Conservation (phyloP, 1,284 basidiomycete genomes). For the Stygiomarasmius scandens region DNA sequence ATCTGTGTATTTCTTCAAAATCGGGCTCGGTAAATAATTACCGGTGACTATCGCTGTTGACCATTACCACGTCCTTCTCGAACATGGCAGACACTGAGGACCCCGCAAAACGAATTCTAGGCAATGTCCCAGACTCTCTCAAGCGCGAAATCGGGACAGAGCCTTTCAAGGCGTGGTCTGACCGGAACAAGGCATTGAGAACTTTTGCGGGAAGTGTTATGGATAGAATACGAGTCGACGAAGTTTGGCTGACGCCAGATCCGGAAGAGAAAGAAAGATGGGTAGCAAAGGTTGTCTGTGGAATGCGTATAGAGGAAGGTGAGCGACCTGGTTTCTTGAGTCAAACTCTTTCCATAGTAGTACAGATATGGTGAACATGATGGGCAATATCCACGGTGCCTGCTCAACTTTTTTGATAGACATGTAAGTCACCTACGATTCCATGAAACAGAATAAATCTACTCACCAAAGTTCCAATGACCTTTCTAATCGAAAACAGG, state of each 20-base stretch:
- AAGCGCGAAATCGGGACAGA: neutral
- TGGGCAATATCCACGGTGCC: conserved; percentile 51
- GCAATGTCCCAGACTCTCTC: neutral
- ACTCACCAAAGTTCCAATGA: no score
- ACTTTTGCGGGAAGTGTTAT: neutral
- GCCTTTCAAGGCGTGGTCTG: neutral
- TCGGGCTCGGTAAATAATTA: neutral
- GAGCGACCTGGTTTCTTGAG: neutral
- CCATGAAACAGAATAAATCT: neutral
- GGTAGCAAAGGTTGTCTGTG: neutral
- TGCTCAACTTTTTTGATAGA: conserved; percentile 56
- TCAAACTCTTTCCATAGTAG: no score
- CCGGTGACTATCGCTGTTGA: neutral
- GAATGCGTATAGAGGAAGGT: neutral
- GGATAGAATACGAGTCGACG: neutral
- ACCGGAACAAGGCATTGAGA: neutral
- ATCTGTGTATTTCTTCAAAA: no score
- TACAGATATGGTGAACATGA: conserved; percentile 54
- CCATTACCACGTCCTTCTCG: neutral
- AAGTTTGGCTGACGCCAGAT: neutral
- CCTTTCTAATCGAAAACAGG: conserved; percentile 27
- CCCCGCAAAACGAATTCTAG: neutral
- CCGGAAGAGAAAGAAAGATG: neutral
- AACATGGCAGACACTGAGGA: neutral
- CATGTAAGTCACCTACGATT: conserved; percentile 35